A percentile compares a stretch with the other conserved stretches of the same genome.
Conservation (phyloP, 192 early-diverging fungal genomes). For the Coemansia sp. region DNA sequence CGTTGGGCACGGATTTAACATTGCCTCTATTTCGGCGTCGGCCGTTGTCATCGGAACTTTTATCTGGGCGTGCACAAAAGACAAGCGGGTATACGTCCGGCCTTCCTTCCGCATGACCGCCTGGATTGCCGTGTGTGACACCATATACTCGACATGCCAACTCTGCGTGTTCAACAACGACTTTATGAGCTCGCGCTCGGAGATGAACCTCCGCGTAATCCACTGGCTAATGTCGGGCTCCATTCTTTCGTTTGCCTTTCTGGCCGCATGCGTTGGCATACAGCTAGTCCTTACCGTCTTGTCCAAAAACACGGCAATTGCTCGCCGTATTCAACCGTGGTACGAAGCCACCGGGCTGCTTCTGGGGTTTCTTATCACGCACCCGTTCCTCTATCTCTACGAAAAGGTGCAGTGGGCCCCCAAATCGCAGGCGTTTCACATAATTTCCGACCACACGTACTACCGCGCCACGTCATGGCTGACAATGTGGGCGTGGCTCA, state of each 20-base stretch:
- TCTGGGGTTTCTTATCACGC: conserved; percentile 32
- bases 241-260: conserved; percentile 24
- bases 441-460: conserved; percentile 13
- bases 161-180: conserved; percentile 36
- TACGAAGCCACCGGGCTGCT: conserved; percentile 28
- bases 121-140: conserved; percentile 33
- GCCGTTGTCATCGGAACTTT: conserved; percentile 23
- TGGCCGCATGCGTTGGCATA: conserved; percentile 27
- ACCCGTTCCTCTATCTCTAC: conserved; percentile 41
- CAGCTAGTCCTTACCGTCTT: conserved; percentile 11
- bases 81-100: background rate
- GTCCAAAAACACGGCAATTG: background rate
- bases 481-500: conserved; percentile 44
- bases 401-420: conserved; percentile 27
- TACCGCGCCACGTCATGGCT: conserved; percentile 31
- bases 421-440: conserved; percentile 27
- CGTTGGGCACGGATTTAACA: conserved; percentile 35
- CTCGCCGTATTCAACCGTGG: conserved; percentile 20
- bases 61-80: conserved; percentile 5
- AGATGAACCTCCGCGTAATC: conserved; percentile 29
- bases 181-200: conserved; percentile 26
- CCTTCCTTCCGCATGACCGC: conserved; percentile 31
- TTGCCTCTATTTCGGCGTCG: conserved; percentile 30
- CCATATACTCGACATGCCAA: conserved; percentile 35
- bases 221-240: conserved; percentile 44